Base-by-base conservation (phyloP, 2,329 filamentous ascomycete genomes). In the Ceratocystis cubensis region DNA sequence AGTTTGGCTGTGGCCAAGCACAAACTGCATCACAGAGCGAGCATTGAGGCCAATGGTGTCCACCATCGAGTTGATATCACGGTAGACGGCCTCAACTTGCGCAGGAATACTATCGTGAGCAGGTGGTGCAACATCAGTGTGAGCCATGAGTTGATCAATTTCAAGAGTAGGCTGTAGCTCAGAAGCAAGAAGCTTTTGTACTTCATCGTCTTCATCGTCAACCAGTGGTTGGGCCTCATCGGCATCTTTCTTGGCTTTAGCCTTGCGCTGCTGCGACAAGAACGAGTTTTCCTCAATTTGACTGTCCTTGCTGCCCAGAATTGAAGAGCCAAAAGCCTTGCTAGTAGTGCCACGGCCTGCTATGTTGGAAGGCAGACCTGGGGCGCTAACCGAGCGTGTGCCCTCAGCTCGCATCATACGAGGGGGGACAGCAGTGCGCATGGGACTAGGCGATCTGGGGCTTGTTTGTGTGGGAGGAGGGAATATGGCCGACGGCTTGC, bases 31-130 rank as follows among this genome's bases (percentile, higher is more conserved):
- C 46, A 93, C 83, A 5, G 89, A 85, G 17, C 83, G 79, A 10
- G 80, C 85, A 73, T 97, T 97, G 63, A 96, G 82, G 8, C 93
- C 93, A 50, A 97, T 78, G 0, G 89, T 93, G 71, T 96, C 91
- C 56, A 99, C 86, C 94, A 97, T 99, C 13, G 89, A 89, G 74
- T 94, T 93, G 73, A 93, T 89, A 71, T 93, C 89, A 57, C 88
- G 83, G 74, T 89, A 94, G 1, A 88, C 78, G 20, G 84, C 81
- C 72, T 88, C 85, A 25, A 85, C 84, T 70, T 87, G 84, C 7
- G 81, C 79, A 3, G 84, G 81, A 41, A 87, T 78, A 59, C 80
- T 84, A 65, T 85, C 81, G 64, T 79, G 78, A 15, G 80, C 80
- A 15, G 80, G 78, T 3, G 80, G 77, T 5, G 78, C 78, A 50